These are phyloP conservation scores for Auriscalpium orientale DNA, from an alignment of 768 basidiomycete genomes.

Conservation along the genomic window DNA sequence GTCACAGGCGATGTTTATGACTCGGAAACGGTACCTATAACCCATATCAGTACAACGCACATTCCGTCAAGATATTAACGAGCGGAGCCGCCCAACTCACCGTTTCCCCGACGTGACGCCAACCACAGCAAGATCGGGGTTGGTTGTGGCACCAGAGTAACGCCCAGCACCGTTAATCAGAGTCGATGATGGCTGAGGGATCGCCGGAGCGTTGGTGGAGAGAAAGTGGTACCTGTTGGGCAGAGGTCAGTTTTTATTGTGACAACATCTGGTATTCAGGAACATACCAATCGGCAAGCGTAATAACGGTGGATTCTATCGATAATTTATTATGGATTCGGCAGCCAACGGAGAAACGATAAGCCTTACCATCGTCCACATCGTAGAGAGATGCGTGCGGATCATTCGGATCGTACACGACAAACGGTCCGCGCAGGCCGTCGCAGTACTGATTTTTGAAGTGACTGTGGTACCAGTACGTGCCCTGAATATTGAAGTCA, in stretches of 20 bases:
- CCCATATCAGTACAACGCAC: not conserved
- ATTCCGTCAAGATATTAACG: not conserved
- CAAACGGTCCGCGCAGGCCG: slow-evolving; percentile 31
- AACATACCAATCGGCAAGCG: slow-evolving; percentile 39
- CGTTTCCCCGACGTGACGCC: slow-evolving; percentile 33
- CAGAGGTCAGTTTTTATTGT: not conserved
- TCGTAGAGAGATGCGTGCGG: slow-evolving; percentile 31
- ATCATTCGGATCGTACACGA: slow-evolving; percentile 36
- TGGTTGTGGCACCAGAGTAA: not conserved
- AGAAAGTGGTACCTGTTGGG: slow-evolving; percentile 22
- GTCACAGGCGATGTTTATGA: slow-evolving; percentile 44
- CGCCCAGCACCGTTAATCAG: not conserved
- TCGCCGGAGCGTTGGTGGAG: slow-evolving; percentile 23
- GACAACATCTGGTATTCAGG: not conserved
- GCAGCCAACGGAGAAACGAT: not conserved
- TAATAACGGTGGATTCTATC: slow-evolving; percentile 36
- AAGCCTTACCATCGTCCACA: slow-evolving; percentile 27
- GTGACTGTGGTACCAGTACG: slow-evolving; percentile 25
- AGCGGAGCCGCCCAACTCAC: slow-evolving; percentile 18
- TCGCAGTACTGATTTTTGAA: slow-evolving; percentile 26
- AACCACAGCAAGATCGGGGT: slow-evolving; percentile 36
- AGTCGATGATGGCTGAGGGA: not conserved
- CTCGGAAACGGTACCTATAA: slow-evolving; percentile 40
- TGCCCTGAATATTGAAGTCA: slow-evolving; percentile 1
- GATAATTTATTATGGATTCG: not conserved